Percentiles rank a stretch among this genome's conserved stretches.
Conservation (phyloP, 192 early-diverging fungal species). For the Entomortierella lignicola region DNA sequence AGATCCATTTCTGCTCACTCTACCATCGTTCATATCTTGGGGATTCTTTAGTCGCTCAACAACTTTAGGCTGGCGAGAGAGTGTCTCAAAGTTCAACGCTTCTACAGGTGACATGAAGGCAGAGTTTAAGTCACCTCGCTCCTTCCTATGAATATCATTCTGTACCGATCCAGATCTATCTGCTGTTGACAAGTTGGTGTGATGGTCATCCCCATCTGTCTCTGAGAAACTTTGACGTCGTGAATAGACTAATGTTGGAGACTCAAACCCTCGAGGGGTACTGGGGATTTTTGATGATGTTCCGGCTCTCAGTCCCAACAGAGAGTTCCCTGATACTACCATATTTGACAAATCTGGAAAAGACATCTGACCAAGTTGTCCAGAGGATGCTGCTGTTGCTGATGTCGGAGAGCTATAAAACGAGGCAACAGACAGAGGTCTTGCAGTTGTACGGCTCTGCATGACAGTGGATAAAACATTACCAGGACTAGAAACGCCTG, state of each 20-base stretch:
- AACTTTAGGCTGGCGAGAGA: slow-evolving; percentile 20
- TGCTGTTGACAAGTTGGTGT: not conserved
- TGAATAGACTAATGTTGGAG: slow-evolving; percentile 37
- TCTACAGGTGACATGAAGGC: slow-evolving; percentile 35
- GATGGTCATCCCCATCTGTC: slow-evolving; percentile 8
- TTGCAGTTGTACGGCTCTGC: slow-evolving; percentile 21
- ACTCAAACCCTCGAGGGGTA: slow-evolving; percentile 47
- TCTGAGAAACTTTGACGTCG: slow-evolving; percentile 47
- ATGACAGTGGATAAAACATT: slow-evolving; percentile 42
- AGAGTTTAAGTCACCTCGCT: slow-evolving; percentile 8
- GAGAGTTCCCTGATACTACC: slow-evolving; percentile 32
- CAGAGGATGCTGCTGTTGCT: not conserved
- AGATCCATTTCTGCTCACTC: slow-evolving; percentile 7
- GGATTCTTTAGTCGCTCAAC: slow-evolving; percentile 16
- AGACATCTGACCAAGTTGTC: slow-evolving; percentile 22
- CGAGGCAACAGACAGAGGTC: slow-evolving; percentile 33
- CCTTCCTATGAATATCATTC: no score
- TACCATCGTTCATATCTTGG: not conserved
- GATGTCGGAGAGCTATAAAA: slow-evolving; percentile 44
- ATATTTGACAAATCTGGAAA: slow-evolving; percentile 40
- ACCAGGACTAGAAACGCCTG: slow-evolving; percentile 28
- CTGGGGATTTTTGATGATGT: slow-evolving; percentile 37
- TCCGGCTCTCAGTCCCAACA: slow-evolving; percentile 40
- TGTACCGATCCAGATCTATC: not conserved
- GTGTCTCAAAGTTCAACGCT: slow-evolving; percentile 32